Base-by-base conservation (phyloP, 345 rosid species). In the Heritiera littoralis region DNA sequence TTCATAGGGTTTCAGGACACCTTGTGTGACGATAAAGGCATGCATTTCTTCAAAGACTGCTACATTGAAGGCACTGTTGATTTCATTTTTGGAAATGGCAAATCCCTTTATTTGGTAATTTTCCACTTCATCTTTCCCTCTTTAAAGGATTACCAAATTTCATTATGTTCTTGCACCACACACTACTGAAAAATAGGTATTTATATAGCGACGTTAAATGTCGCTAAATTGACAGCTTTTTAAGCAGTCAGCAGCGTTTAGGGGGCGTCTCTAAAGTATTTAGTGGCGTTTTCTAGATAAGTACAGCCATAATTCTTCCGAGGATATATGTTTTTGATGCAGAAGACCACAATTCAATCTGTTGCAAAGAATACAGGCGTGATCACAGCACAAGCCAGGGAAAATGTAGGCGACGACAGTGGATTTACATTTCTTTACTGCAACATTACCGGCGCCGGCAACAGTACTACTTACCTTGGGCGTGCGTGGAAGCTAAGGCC, bases 11-110 rank as follows among this genome's bases (percentile, higher is more conserved):
- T 82, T 77, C 94, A 94, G 74, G 95, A 92, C 81, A 90, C 97
- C 1, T 2, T 90, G 10, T 94, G 94, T 35, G 97, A 94, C 61
- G 91, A 91, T 46, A 79, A 32, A 15, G 98, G 98, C 65, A 76
- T 79, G 74, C 98, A 92, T 86, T 91, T 94, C 88, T 92, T 86
- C 82, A 91, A 89, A 79, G 85, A 90, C 23, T 91, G 97, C 76
- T 86, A 85, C 85, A 79, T 94, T 20, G 89, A 92, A 88, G 98
- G 98, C 60, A 92, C 94, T 3, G 91, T 88, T 32, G 98, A 94
- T 85, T 92, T 86, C 89, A 88, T 94, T 79, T 94, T 91, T 32
- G 95, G 98, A 78, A 81, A 87, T 41, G 94, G 91, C 9, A 91
- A 83, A 59, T 90, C 95, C 41, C 48, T 94, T 38, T 94, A 89